These are phyloP conservation scores for Thamnidium elegans DNA, from an alignment of 192 early-diverging fungal species.

Conservation along the genomic window DNA sequence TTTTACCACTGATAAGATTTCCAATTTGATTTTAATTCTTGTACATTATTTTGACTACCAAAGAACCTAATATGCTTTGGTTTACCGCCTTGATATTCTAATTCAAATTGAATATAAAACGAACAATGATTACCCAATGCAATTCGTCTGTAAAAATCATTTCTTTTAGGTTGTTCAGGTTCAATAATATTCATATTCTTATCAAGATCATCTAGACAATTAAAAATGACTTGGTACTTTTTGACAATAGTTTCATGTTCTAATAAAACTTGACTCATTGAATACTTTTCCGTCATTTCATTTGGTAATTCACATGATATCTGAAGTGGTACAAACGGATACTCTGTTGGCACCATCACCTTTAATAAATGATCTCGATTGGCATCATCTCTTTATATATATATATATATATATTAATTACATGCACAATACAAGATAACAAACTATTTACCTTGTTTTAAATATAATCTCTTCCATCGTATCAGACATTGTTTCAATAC, in stretches of 20 bases:
- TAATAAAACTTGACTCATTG: not conserved
- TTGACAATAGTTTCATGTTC: not conserved
- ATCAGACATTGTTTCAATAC: conserved; percentile 2
- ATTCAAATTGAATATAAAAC: conserved; percentile 15
- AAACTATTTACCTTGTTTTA: not conserved
- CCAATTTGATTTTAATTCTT: conserved; percentile 1
- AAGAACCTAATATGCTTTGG: conserved; percentile 8
- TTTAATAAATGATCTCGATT: not conserved
- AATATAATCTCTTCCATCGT: conserved; percentile 12
- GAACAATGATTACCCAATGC: conserved; percentile 22
- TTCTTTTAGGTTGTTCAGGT: conserved; percentile 12
- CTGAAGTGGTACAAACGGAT: not conserved
- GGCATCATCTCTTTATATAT: not conserved
- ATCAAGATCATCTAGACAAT: conserved; percentile 25
- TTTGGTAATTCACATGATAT: conserved; percentile 6
- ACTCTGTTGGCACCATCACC: not conserved
- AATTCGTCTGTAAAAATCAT: conserved; percentile 13
- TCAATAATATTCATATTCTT: conserved; percentile 9
- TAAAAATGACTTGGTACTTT: conserved; percentile 8
- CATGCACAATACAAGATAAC: not conserved
- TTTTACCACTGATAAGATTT: conserved; percentile 3
- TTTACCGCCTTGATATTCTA: conserved; percentile 5
- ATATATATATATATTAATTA: not conserved
- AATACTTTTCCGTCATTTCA: not conserved
- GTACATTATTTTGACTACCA: conserved; percentile 13